Evolutionary conservation across 2,329 filamentous ascomycete species (phyloP), one percentile per base, ranked within the genome.

Genomic region (Sclerotinia nivalis): DNA sequence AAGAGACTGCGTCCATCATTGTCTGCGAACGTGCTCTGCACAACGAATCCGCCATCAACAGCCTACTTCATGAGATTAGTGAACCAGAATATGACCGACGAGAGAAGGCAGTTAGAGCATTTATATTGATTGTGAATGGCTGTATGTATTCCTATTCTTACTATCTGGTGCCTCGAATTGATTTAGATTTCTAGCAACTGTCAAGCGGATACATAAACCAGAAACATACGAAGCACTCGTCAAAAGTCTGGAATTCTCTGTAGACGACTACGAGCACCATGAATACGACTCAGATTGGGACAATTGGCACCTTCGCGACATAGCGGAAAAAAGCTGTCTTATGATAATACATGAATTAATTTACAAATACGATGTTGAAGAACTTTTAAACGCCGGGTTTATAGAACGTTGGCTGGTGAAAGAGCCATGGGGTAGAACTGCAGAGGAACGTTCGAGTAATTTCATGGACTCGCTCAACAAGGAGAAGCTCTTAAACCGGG

Each of bases 351-450:
- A 54, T 31, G 54, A 67, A 47, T 76, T 88, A 61, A 79, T 81
- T 47, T 83, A 88, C 71, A 81, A 93, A 3, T 82, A 90, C n/a
- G 84, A 74, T n/a, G 81, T 85, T 1, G 83, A 84, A 37, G 84
- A 84, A 67, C 80, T 93, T 25, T 80, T 90, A 69, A 83, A 87
- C 77, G 88, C 89, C 50, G 84, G 85, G 9, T 87, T 94, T 72
- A 84, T 94, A 52, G 88, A 90, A 71, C 88, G 87, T 69, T 94
- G 91, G 91, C 84, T 94, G n/a, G 85, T 83, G 47, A 88, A 87
- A 74, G 92, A 93, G 78, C 86, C 88, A 10, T 93, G 91, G 83
- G 91, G 90, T 25, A 80, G 80, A 1, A 80, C 84, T 2, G 83
- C 86, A 68, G 83, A 85, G 69, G 85, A 88, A 71, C 81, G 84